Evolutionary conservation across 2,329 filamentous ascomycete genomes (phyloP).

Genomic region (Epichloe amarillans): DNA sequence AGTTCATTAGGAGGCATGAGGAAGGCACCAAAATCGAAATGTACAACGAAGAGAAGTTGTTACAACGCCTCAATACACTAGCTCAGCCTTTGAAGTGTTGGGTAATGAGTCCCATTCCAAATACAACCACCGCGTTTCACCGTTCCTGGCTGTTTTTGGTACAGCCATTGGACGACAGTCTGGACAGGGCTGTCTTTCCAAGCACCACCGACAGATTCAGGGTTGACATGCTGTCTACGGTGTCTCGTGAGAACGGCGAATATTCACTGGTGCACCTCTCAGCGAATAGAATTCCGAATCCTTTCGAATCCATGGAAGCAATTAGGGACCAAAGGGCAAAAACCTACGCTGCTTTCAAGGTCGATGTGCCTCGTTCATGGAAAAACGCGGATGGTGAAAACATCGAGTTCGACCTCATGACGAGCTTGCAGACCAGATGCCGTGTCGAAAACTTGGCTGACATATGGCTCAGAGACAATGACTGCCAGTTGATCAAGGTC

Average conservation of each 20-base stretch:
- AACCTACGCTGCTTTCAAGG: constrained; percentile 19
- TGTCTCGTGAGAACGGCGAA: constrained; percentile 10
- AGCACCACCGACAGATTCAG: constrained; percentile 15
- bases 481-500: constrained; percentile 14
- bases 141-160: constrained; percentile 22
- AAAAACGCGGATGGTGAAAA: constrained; percentile 11
- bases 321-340: constrained; percentile 5
- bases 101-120: constrained; percentile 19
- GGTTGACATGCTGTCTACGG: constrained; percentile 13
- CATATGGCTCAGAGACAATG: constrained; percentile 8
- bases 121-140: constrained; percentile 15
- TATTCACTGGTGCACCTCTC: constrained; percentile 15
- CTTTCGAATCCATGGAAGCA: constrained; percentile 14
- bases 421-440: constrained; percentile 50
- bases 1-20: constrained; percentile 17
- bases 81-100: constrained; percentile 13
- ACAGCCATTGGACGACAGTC: constrained; percentile 8
- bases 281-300: constrained; percentile 17
- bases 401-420: constrained; percentile 38
- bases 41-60: constrained; percentile 16
- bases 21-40: constrained; percentile 21
- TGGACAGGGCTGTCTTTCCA: constrained; percentile 14
- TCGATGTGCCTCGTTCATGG: constrained; percentile 20
- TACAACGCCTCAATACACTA: constrained; percentile 16
- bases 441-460: constrained; percentile 9